Evolutionary conservation across 495 filamentous ascomycete species (phyloP), one percentile per base, ranked within the genome.

Genomic region (Penicillium lividum): DNA sequence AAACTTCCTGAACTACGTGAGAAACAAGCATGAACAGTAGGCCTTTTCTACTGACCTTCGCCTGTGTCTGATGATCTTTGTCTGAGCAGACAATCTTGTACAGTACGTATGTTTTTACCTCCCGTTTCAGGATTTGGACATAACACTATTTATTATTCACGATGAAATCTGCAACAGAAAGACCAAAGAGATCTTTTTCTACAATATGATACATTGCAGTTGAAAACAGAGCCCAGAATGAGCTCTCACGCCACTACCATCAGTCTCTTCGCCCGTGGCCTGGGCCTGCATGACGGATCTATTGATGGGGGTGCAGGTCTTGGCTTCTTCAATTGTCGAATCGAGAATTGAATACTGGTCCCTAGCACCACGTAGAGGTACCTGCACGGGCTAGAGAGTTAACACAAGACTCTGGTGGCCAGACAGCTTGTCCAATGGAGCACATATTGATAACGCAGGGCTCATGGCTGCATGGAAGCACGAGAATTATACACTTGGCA

Each of bases 291-390:
- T 1, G 29, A 47, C 18, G 6, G 3, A 47, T 27, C 18, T 47
- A 47, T 47, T 9, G 44, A 47, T 47, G 25, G 22, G 4, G 9
- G 44, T 28, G 44, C 44, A 47, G 44, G 44, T 29, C 44, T 47
- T 47, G 44, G 44, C 44, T 47, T 47, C 44, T 47, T 47, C 44
- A 29, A 47, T 47, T 47, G 44, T 11, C 18, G 10, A 36, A 47
- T 22, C 44, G 44, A 47, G 44, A 47, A 47, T 47, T 47, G 44
- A 47, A 47, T 47, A 25, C 44, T 47, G 44, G 44, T 47, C 44
- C 44, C 44, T 47, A 47, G 44, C 44, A 47, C 44, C 44, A 29
- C 22, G 44, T 47, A 47, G 44, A 47, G 44, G 44, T 47, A 22
- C 44, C 44, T 28, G 44, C 44, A 47, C 25, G n/a, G n/a, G n/a